phyloP scores from a whole-genome alignment of 352 stramenopile species.

The Lagenidium giganteum region DNA sequence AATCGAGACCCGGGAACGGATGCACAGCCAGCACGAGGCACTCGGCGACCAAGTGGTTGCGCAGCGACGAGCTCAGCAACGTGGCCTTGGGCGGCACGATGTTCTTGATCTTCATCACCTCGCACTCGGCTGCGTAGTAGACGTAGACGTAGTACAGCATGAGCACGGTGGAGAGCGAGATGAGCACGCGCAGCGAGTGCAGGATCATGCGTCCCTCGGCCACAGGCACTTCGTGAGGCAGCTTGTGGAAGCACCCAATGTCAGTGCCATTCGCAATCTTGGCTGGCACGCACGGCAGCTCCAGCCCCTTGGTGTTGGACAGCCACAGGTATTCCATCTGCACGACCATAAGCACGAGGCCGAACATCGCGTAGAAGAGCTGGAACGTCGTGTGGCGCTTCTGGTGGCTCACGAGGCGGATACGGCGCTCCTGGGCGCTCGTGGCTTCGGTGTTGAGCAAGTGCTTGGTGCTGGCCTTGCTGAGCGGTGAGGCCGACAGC shows the following conservation, averaged over 20 bases:
- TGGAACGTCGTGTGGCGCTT: conserved; percentile 50
- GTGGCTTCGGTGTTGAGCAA: conserved; percentile 28
- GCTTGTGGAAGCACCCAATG: conserved; percentile 27
- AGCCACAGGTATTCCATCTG: conserved; percentile 74
- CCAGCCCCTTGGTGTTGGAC: conserved; percentile 42
- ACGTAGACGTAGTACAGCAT: conserved; percentile 67
- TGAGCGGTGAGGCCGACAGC: conserved; percentile 2
- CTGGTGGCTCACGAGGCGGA: conserved; percentile 37
- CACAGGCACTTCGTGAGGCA: conserved; percentile 28
- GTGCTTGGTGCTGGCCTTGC: conserved; percentile 17
- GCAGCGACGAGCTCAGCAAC: conserved; percentile 52
- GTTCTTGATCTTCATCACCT: conserved; percentile 81
- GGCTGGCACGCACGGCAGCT: conserved; percentile 22
- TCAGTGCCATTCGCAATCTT: no score
- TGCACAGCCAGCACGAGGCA: conserved; percentile 48
- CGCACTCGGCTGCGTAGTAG: conserved; percentile 61
- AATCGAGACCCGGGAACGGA: conserved; percentile 64
- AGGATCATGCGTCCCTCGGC: conserved; percentile 59
- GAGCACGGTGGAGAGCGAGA: conserved; percentile 56
- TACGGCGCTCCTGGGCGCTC: conserved; percentile 44
- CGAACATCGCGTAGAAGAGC: conserved; percentile 66
- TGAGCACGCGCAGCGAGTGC: conserved; percentile 53
- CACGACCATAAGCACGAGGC: conserved; percentile 65
- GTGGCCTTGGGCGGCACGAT: conserved; percentile 66
- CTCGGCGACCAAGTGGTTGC: conserved; percentile 39